Conservation (phyloP, 2,329 filamentous ascomycete genomes). For the Ophiostoma australiae region DNA sequence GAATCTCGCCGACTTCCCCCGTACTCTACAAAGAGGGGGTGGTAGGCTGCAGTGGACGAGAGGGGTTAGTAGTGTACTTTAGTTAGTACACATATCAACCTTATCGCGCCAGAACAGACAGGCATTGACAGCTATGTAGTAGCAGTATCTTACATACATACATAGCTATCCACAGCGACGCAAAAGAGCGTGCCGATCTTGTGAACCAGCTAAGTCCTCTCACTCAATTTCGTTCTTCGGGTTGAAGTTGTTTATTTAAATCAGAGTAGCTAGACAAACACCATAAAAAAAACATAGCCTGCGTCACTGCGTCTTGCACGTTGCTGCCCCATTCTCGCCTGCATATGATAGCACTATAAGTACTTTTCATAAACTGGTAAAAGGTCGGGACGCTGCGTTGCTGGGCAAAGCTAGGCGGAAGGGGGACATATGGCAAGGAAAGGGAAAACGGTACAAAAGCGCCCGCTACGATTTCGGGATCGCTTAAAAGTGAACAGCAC, state of each 20-base stretch:
- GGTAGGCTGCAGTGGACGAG: background rate
- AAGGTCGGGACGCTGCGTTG: background rate
- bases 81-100: too few species aligned
- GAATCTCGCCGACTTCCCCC: conserved; percentile 29
- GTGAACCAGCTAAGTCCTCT: background rate
- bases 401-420: background rate
- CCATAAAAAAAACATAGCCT: background rate
- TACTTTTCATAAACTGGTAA: background rate
- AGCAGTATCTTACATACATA: too few species aligned
- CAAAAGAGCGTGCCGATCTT: background rate
- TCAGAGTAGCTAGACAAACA: background rate
- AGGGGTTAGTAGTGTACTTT: background rate
- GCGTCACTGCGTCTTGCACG: background rate
- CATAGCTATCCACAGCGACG: background rate
- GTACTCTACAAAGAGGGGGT: conserved; percentile 5
- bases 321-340: background rate
- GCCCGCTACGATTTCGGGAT: background rate
- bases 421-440: background rate
- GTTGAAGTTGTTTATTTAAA: background rate
- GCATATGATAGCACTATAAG: background rate
- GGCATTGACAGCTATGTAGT: background rate
- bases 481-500: background rate
- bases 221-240: background rate
- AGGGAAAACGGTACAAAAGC: background rate
- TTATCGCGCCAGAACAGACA: background rate